Evolutionary conservation across 257 asterid species (phyloP).

Genomic region (Mentha longifolia): DNA sequence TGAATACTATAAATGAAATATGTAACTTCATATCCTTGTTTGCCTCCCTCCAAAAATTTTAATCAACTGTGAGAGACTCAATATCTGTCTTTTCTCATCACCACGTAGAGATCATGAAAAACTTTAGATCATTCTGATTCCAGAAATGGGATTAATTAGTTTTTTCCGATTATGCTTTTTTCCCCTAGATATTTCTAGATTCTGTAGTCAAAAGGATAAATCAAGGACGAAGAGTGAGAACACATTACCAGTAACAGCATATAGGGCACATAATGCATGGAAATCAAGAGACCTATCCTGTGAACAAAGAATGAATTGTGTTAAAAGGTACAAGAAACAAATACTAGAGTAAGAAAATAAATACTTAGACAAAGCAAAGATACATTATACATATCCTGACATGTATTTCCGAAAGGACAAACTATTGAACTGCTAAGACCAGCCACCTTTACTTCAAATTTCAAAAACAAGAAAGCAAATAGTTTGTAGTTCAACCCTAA

Average conservation of each 20-base stretch:
- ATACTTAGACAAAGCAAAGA: neutral
- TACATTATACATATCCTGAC: too few species aligned
- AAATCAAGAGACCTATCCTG: slow-evolving; percentile 93
- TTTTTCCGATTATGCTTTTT: neutral
- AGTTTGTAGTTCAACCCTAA: slow-evolving; percentile 8
- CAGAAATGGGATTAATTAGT: neutral
- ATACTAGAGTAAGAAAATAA: neutral
- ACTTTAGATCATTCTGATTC: neutral
- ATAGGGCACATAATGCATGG: slow-evolving; percentile 75
- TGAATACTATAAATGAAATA: neutral
- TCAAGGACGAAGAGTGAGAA: slow-evolving; percentile 27
- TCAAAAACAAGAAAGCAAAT: neutral
- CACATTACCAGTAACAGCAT: slow-evolving; percentile 83
- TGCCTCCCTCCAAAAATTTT: neutral
- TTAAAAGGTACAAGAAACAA: slow-evolving; percentile 23
- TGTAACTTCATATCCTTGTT: slow-evolving; percentile 2
- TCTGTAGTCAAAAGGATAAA: slow-evolving; percentile 16
- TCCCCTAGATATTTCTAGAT: neutral
- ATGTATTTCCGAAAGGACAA: neutral
- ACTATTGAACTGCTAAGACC: neutral
- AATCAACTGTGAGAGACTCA: slow-evolving; percentile 4
- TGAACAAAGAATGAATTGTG: slow-evolving; percentile 33
- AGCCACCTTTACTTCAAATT: too few species aligned
- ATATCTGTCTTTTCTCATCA: neutral
- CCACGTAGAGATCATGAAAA: neutral